phyloP scores from a whole-genome alignment of 768 basidiomycete species.

The Mycena albidolilacea region DNA sequence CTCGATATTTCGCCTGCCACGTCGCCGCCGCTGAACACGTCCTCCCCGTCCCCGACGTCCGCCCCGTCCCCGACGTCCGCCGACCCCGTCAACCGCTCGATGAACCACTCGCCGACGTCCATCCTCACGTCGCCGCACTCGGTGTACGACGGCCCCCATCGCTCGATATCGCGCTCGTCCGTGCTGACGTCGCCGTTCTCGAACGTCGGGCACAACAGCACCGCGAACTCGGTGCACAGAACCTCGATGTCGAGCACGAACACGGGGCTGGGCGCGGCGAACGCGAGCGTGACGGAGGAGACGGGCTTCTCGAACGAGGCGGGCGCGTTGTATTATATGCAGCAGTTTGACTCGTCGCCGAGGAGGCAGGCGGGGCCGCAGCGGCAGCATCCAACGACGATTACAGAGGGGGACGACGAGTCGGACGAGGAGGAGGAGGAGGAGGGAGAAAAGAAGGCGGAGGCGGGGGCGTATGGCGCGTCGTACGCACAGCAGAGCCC shows the following conservation, averaged over 20 bases:
- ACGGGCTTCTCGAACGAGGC: constrained; percentile 67
- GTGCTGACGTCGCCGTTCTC: constrained; percentile 59
- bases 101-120: constrained; percentile 43
- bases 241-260: constrained; percentile 36
- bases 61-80: constrained; percentile 2
- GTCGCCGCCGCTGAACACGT: background rate
- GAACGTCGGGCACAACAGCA: constrained; percentile 37
- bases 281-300: constrained; percentile 43
- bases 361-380: constrained; percentile 39
- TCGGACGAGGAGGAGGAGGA: constrained; percentile 50
- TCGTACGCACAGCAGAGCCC: constrained; percentile 15
- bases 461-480: constrained; percentile 14
- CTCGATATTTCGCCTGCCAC: background rate
- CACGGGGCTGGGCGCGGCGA: constrained; percentile 33
- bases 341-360: constrained; percentile 60
- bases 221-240: constrained; percentile 33
- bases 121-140: constrained; percentile 54
- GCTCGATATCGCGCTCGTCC: constrained; percentile 33
- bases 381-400: constrained; percentile 62
- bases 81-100: constrained; percentile 32
- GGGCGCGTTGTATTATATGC: constrained; percentile 80
- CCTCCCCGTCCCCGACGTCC: background rate
- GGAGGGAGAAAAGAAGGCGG: constrained; percentile 9
- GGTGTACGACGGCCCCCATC: constrained; percentile 22
- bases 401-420: constrained; percentile 60